Percentiles rank a stretch among this genome's conserved stretches.
Evolutionary conservation across 176 grass and related monocot genomes (phyloP).

Genomic region (Bolboschoenus planiculmis): DNA sequence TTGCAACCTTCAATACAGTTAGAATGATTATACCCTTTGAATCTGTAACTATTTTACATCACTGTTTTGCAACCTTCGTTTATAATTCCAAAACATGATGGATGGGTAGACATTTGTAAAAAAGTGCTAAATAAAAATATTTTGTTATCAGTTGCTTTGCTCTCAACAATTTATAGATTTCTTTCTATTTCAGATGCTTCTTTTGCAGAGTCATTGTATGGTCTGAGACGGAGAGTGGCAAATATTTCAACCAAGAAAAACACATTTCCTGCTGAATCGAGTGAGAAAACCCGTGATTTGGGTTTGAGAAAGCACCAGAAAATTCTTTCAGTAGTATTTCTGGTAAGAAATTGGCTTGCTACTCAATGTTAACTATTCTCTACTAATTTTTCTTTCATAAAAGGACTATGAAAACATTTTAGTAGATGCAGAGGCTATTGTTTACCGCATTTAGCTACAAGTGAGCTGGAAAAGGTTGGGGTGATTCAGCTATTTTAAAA

Average conservation of each 20-base stretch:
- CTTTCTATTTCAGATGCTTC: constrained; percentile 75
- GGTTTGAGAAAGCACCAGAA: constrained; percentile 81
- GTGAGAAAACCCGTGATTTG: constrained; percentile 44
- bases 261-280: constrained; percentile 42
- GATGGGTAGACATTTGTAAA: background rate
- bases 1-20: background rate
- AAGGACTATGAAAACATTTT: background rate
- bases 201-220: constrained; percentile 95
- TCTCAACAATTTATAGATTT: background rate
- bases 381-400: background rate
- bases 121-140: background rate
- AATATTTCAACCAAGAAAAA: constrained; percentile 44
- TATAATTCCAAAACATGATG: background rate
- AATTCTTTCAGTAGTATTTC: constrained; percentile 74
- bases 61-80: background rate
- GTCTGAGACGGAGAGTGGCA: constrained; percentile 70
- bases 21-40: no score
- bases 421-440: background rate
- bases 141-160: background rate
- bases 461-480: background rate
- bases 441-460: background rate
- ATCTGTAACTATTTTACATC: no score
- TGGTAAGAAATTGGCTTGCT: constrained; percentile 47
- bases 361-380: constrained; percentile 5
- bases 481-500: background rate